Conservation (phyloP, 83 land plant species). For the Diphasiastrum complanatum region DNA sequence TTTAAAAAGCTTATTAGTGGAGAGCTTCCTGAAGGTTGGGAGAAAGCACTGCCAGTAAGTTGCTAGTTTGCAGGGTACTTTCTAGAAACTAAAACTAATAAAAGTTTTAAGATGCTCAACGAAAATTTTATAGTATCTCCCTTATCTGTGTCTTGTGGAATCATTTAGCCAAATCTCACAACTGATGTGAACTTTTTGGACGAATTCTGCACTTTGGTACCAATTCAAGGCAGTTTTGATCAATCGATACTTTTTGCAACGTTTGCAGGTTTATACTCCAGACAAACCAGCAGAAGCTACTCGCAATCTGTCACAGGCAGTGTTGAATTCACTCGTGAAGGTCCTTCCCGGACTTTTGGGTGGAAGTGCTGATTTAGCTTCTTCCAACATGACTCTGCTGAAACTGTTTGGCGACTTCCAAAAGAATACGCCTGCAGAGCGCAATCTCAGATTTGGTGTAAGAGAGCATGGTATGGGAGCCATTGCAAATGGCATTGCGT, state of each 20-base stretch:
- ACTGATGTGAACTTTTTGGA: not conserved
- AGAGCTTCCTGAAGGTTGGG: constrained; percentile 75
- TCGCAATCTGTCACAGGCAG: constrained; percentile 53
- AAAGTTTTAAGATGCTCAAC: not conserved
- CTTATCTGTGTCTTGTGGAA: not conserved
- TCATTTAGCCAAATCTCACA: too few relatives aligned
- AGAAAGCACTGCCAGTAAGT: constrained; percentile 50
- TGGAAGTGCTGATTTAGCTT: constrained; percentile 81
- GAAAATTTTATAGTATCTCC: not conserved
- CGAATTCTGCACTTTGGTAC: not conserved
- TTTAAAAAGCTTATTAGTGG: constrained; percentile 45
- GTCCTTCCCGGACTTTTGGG: constrained; percentile 69
- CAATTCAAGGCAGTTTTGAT: not conserved
- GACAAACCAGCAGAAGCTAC: constrained; percentile 67
- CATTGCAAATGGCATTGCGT: not conserved
- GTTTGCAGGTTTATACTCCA: constrained; percentile 42
- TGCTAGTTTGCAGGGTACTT: too few relatives aligned
- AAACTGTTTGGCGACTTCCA: constrained; percentile 65
- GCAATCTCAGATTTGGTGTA: constrained; percentile 69
- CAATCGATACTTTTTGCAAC: not conserved
- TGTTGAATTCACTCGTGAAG: constrained; percentile 56
- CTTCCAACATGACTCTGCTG: constrained; percentile 68
- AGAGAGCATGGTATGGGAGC: constrained; percentile 71
- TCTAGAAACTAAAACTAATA: not conserved
- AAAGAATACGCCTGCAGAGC: constrained; percentile 51